A percentile compares a stretch with the other conserved stretches of the same genome.
Evolutionary conservation across 75 land plant species (phyloP).

Genomic region (Chamaecyparis obtusa): DNA sequence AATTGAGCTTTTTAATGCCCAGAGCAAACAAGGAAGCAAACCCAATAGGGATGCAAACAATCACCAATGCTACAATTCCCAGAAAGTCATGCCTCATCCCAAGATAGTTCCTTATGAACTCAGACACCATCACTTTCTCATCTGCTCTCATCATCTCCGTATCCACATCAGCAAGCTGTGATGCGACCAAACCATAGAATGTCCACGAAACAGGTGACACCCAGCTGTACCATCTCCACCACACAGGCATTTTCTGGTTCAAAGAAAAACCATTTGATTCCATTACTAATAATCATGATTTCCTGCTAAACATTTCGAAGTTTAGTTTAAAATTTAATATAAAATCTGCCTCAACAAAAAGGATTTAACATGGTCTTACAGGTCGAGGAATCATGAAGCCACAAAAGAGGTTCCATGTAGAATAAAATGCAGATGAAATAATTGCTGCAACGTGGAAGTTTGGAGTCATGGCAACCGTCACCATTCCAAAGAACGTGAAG

Average conservation of each 20-base stretch:
- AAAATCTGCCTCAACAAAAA: background rate
- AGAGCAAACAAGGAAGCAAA: too few relatives aligned
- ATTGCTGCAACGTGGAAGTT: constrained; percentile 56
- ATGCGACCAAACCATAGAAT: constrained; percentile 10
- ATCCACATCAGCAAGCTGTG: too few relatives aligned
- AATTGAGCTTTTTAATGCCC: too few relatives aligned
- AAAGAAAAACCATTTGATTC: constrained; percentile 16
- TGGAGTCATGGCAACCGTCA: constrained; percentile 84
- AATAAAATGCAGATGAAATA: too few relatives aligned
- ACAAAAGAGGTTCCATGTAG: too few relatives aligned
- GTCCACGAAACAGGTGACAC: constrained; percentile 32
- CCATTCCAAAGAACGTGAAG: constrained; percentile 91
- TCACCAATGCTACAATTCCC: too few relatives aligned
- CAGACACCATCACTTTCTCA: constrained; percentile 10
- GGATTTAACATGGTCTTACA: constrained; percentile 19
- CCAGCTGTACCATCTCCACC: constrained; percentile 47
- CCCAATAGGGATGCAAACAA: too few relatives aligned
- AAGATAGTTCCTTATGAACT: background rate
- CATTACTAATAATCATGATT: background rate
- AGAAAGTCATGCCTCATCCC: too few relatives aligned
- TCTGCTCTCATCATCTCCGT: constrained; percentile 17
- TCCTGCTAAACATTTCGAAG: background rate
- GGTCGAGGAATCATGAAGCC: constrained; percentile 55
- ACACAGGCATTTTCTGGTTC: background rate
- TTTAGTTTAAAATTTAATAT: background rate